Evolutionary conservation across 345 rosid genomes (phyloP).

Genomic region (Cochlearia excelsa): DNA sequence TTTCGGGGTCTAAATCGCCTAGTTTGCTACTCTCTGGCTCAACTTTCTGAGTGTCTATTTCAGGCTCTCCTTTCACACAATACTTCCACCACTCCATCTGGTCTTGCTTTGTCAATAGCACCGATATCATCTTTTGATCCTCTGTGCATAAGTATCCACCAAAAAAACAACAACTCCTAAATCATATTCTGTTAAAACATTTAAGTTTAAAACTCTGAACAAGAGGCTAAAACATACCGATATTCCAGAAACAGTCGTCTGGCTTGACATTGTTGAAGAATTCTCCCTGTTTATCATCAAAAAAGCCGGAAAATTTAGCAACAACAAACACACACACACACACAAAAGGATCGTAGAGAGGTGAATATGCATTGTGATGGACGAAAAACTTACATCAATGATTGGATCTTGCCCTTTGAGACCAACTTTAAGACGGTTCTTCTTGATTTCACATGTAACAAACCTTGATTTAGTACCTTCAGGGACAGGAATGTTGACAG

Average conservation of each 20-base stretch:
- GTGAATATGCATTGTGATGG: not conserved
- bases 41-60: constrained; percentile 87
- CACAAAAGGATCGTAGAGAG: not conserved
- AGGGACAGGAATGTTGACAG: constrained; percentile 65
- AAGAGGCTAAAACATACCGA: constrained; percentile 49
- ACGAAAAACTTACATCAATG: constrained; percentile 55
- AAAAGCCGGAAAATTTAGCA: constrained; percentile 9
- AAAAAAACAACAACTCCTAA: not conserved
- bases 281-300: constrained; percentile 51
- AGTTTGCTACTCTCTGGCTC: constrained; percentile 89
- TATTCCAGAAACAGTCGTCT: constrained; percentile 91
- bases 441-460: constrained; percentile 75
- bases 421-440: constrained; percentile 78
- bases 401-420: constrained; percentile 80
- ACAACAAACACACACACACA: not conserved
- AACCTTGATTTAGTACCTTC: constrained; percentile 69
- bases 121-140: constrained; percentile 36
- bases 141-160: constrained; percentile 12
- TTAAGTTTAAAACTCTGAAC: not conserved
- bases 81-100: constrained; percentile 95
- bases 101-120: constrained; percentile 83
- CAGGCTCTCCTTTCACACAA: constrained; percentile 80
- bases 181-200: not conserved
- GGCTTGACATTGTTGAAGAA: constrained; percentile 60
- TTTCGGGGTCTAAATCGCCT: constrained; percentile 78